Percentiles rank a stretch among this genome's conserved stretches.
These are phyloP conservation scores for Colletotrichum cereale DNA, from an alignment of 2,329 filamentous ascomycete species.

Conservation along the genomic window DNA sequence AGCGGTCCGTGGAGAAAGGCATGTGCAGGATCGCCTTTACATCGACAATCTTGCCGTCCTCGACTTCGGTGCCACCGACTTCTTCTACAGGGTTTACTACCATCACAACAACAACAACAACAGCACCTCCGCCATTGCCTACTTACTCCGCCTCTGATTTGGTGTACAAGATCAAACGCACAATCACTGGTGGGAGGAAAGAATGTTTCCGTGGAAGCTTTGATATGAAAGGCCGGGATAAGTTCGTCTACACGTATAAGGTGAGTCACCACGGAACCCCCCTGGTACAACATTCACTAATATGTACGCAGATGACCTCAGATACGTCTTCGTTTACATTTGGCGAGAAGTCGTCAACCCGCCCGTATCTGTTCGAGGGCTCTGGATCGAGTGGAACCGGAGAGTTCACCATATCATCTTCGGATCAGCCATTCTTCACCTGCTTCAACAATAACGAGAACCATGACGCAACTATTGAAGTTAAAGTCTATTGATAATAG, in stretches of 20 bases:
- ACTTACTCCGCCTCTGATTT: too few species aligned
- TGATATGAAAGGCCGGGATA: not conserved
- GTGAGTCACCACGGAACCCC: not conserved
- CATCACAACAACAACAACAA: not conserved
- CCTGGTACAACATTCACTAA: not conserved
- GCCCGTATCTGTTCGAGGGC: not conserved
- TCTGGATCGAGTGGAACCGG: not conserved
- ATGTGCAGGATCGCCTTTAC: not conserved
- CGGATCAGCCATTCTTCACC: not conserved
- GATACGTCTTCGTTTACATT: not conserved
- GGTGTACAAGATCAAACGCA: not conserved
- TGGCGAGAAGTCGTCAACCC: not conserved
- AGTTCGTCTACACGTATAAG: accelerated
- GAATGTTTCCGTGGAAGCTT: not conserved
- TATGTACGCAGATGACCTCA: not conserved
- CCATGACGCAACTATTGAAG: not conserved
- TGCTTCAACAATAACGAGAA: not conserved
- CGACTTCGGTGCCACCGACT: not conserved
- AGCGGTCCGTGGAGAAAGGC: not conserved
- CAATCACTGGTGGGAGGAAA: not conserved
- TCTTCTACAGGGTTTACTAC: not conserved
- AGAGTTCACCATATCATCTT: not conserved
- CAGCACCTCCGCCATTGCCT: not conserved
- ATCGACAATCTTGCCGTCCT: not conserved
- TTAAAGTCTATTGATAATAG: too few species aligned